phyloP scores from a whole-genome alignment of 805 yeast species.

The Candida oleophila region DNA sequence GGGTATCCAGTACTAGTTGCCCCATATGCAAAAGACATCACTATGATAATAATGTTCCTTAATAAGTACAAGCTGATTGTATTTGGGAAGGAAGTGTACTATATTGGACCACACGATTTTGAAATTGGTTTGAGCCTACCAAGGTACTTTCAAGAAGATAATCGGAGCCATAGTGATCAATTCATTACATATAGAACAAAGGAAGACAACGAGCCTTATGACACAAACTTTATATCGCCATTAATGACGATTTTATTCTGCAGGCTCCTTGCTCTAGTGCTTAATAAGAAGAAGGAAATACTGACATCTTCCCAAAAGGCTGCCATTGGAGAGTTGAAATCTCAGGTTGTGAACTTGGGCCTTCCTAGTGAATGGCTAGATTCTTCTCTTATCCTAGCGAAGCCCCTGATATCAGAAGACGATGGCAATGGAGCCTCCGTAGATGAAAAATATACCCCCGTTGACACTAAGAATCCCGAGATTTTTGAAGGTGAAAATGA shows the following conservation, averaged over 20 bases:
- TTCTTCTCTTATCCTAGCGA: slow-evolving; percentile 8
- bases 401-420: neutral
- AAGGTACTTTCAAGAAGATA: neutral
- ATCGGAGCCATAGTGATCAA: neutral
- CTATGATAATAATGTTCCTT: slow-evolving; percentile 31
- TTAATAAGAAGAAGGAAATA: slow-evolving; percentile 36
- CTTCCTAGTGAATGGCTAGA: slow-evolving; percentile 42
- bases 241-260: slow-evolving; percentile 34
- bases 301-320: slow-evolving; percentile 19
- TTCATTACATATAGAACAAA: slow-evolving; percentile 1
- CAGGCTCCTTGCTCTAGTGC: slow-evolving; percentile 30
- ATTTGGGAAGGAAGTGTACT: slow-evolving; percentile 10
- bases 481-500: slow-evolving; percentile 11
- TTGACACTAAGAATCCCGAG: slow-evolving; percentile 24
- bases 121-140: slow-evolving; percentile 34
- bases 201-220: slow-evolving; percentile 5
- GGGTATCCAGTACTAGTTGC: slow-evolving; percentile 29
- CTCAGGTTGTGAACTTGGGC: slow-evolving; percentile 25
- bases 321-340: slow-evolving; percentile 35
- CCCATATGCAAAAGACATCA: slow-evolving; percentile 32
- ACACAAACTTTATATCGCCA: slow-evolving; percentile 18
- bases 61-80: slow-evolving; percentile 29
- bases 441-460: slow-evolving; percentile 14
- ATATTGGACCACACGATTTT: slow-evolving; percentile 37
- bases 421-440: neutral